phyloP scores from a whole-genome alignment of 208 protist genomes.

The Trypanosoma congolense region DNA sequence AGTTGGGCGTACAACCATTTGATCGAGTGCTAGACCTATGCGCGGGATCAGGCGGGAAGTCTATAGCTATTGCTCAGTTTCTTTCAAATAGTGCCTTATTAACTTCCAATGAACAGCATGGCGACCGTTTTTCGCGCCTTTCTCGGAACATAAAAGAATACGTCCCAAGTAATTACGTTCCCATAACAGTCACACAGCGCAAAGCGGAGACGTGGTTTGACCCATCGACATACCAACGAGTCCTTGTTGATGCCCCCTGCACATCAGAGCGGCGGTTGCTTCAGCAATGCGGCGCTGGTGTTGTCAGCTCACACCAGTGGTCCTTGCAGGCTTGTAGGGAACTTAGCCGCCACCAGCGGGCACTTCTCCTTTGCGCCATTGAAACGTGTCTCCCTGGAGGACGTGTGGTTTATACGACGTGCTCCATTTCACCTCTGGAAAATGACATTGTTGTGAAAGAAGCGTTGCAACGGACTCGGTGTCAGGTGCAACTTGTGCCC shows the following conservation, averaged over 20 bases:
- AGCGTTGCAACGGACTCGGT: conserved; percentile 53
- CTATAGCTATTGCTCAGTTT: conserved; percentile 73
- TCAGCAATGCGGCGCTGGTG: conserved; percentile 40
- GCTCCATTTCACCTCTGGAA: conserved; percentile 81
- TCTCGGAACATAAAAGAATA: conserved; percentile 63
- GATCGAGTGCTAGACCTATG: conserved; percentile 84
- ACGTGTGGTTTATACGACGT: conserved; percentile 90
- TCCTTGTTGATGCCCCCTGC: conserved; percentile 92
- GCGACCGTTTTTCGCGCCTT: conserved; percentile 64
- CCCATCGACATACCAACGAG: conserved; percentile 56
- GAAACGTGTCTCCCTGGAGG: conserved; percentile 74
- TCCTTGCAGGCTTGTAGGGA: conserved; percentile 28
- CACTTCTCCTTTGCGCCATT: conserved; percentile 66
- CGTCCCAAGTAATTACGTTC: conserved; percentile 60
- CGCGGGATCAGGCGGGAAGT: conserved; percentile 72
- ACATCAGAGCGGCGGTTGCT: conserved; percentile 88
- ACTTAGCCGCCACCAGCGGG: conserved; percentile 46
- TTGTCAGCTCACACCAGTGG: conserved; percentile 49
- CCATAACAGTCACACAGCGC: conserved; percentile 55
- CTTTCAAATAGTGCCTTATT: conserved; percentile 61
- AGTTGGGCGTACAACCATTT: conserved; percentile 60
- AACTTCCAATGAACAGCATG: conserved; percentile 59
- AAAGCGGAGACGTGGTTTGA: conserved; percentile 67
- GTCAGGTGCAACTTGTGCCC: conserved; percentile 39
- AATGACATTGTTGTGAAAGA: conserved; percentile 84